These are phyloP conservation scores for Dysphania ambrosioides DNA, from an alignment of 148 eudicot species.

Conservation along the genomic window DNA sequence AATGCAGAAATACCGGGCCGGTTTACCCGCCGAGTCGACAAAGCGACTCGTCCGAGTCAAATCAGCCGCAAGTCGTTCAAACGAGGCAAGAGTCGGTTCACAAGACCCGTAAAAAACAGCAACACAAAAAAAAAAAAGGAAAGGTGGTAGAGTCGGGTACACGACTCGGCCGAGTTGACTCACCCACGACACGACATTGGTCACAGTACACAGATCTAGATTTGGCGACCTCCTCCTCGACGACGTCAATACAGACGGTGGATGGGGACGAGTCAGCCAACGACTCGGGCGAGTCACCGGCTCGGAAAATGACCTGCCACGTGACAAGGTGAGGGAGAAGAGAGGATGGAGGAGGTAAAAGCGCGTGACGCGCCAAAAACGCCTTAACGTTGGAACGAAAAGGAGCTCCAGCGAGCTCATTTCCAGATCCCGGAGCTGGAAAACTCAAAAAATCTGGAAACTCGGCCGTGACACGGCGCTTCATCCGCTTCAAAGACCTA, in stretches of 20 bases:
- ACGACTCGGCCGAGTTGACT: conserved; percentile 37
- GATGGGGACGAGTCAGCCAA: conserved; percentile 28
- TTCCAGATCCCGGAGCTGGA: conserved; percentile 34
- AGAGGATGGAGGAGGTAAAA: conserved; percentile 56
- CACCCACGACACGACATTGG: conserved; percentile 90
- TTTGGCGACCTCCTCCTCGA: conserved; percentile 80
- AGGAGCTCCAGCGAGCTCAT: conserved; percentile 30
- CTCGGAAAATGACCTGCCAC: conserved; percentile 76
- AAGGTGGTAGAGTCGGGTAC: not conserved
- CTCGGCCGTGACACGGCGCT: conserved; percentile 83
- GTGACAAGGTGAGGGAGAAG: conserved; percentile 62
- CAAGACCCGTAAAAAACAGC: too few relatives aligned
- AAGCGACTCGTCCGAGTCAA: conserved; percentile 16
- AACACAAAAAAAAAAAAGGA: too few relatives aligned
- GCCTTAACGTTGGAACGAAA: conserved; percentile 54
- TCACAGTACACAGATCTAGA: conserved; percentile 86
- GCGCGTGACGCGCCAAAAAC: conserved; percentile 61
- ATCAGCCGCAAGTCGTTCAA: not conserved
- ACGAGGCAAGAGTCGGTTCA: too few relatives aligned
- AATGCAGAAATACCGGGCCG: not conserved
- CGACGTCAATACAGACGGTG: conserved; percentile 63
- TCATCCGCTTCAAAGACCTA: conserved; percentile 66
- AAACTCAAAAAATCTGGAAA: conserved; percentile 60
- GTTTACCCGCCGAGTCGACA: not conserved
- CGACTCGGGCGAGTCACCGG: conserved; percentile 39